Evolutionary conservation across 768 basidiomycete genomes (phyloP), one percentile per base, ranked within the genome.

Genomic region (Omphalotus guepiniiformis): DNA sequence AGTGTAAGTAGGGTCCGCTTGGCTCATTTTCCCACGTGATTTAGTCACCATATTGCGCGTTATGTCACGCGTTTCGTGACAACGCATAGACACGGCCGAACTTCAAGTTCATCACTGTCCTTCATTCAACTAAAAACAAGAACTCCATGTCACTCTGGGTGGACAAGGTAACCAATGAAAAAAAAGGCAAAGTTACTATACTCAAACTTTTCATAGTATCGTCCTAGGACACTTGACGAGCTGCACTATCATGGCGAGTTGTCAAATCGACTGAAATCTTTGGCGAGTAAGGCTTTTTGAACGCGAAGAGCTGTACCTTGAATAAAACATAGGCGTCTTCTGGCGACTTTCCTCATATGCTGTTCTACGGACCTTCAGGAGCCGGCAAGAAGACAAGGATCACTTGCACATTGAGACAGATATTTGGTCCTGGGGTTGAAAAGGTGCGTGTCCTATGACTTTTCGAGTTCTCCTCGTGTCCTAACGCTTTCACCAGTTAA

Each of bases 371-470:
- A 0, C 95, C 95, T 7, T 90, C 90, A 3, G 95, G 95, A 18
- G 93, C 95, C 12, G 95, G 95, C 13, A 98, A 98, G 74, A 99
- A 99, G 78, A 98, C 95, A 36, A 76, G 95, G 29, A 93, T 98
- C 56, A 85, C 85, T 55, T 90, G 88, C 52, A 94, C 91, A 5
- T 63, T 99, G 49, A 73, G 85, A 53, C 85, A 96, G 57, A 64
- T 98, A 41, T 99, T 93, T 67, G 96, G 95, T 1, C 73, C 80
- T 36, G 92, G 94, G 1, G 92, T 86, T 2, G 95, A 98, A 64
- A 97, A 94, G 75, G 95, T 88, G 51, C 22, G 75, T 51, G 1
- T 8, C 38, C 1, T 35, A 13, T 40, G 22, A 37, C 53, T 38
- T n/a, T 29, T 36, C 21, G 16, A 12, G 21, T 3, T 11, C 0